phyloP scores from a whole-genome alignment of 352 stramenopile genomes.

The Phytophthora sojae region DNA sequence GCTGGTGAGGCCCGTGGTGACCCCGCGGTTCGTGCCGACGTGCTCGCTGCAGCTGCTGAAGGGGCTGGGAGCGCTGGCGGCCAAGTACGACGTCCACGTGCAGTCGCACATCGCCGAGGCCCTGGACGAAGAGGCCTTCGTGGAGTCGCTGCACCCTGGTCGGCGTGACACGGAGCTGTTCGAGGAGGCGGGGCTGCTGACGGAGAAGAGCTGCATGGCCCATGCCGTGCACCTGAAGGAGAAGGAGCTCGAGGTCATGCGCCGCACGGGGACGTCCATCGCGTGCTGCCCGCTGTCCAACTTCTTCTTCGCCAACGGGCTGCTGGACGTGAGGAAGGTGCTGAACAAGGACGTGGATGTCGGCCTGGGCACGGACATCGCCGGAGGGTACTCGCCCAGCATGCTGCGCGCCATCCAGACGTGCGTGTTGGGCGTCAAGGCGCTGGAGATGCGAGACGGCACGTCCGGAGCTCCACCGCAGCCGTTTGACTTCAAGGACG shows the following conservation, averaged over 20 bases:
- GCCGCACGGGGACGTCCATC: conserved; percentile 63
- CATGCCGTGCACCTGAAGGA: conserved; percentile 84
- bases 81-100: conserved; percentile 73
- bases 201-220: conserved; percentile 79
- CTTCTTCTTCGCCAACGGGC: conserved; percentile 88
- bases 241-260: conserved; percentile 70
- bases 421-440: conserved; percentile 79
- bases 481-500: conserved; percentile 79
- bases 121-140: conserved; percentile 85
- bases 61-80: conserved; percentile 73
- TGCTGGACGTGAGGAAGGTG: conserved; percentile 72
- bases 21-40: conserved; percentile 91
- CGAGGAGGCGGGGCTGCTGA: conserved; percentile 68
- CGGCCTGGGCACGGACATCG: conserved; percentile 92
- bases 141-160: conserved; percentile 70
- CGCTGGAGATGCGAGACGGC: conserved; percentile 53
- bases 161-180: conserved; percentile 81
- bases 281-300: conserved; percentile 93
- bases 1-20: conserved; percentile 84
- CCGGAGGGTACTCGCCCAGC: conserved; percentile 90
- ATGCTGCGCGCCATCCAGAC: conserved; percentile 90
- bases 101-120: conserved; percentile 91
- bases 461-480: conserved; percentile 13
- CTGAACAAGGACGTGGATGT: conserved; percentile 46
- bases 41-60: conserved; percentile 84